Evolutionary conservation across 2,329 filamentous ascomycete genomes (phyloP).

Genomic region (Penicillium glabrum): DNA sequence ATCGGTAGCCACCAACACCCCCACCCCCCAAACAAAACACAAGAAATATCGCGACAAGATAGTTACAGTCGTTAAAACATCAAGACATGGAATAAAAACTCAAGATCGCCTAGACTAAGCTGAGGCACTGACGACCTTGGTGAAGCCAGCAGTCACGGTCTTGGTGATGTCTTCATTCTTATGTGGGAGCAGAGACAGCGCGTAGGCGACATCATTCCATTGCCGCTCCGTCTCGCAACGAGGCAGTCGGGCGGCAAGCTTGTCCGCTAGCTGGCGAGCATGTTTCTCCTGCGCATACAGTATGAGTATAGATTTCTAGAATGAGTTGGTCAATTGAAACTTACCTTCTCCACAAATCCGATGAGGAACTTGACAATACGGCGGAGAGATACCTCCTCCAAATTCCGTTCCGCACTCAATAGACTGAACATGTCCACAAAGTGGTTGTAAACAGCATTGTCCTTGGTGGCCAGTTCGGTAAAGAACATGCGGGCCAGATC

Average conservation of each 20-base stretch:
- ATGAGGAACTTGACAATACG: constrained; percentile 89
- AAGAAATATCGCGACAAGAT: neutral
- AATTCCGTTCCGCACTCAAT: constrained; percentile 73
- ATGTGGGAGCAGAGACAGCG: constrained; percentile 82
- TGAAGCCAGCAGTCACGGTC: constrained; percentile 48
- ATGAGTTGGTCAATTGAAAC: constrained; percentile 18
- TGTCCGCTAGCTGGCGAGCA: constrained; percentile 88
- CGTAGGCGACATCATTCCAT: constrained; percentile 97
- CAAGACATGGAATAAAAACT: constrained; percentile 3
- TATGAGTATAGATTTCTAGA: neutral
- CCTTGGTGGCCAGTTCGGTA: constrained; percentile 93
- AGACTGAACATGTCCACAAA: constrained; percentile 99
- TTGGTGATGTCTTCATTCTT: constrained; percentile 50
- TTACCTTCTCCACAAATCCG: constrained; percentile 95
- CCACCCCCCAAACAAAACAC: constrained; percentile 1
- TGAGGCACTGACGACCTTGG: constrained; percentile 64
- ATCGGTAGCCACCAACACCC: constrained; percentile 1
- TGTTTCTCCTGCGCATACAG: constrained; percentile 75
- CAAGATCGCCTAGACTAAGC: constrained; percentile 42
- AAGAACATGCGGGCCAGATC: constrained; percentile 98
- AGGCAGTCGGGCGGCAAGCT: constrained; percentile 80
- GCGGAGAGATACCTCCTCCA: constrained; percentile 83
- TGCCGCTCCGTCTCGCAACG: constrained; percentile 90
- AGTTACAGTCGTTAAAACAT: constrained; percentile 14
- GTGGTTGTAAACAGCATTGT: constrained; percentile 98